Percentiles rank a stretch among this genome's conserved stretches.
Conservation (phyloP, 768 basidiomycete genomes). For the Imleria badia region DNA sequence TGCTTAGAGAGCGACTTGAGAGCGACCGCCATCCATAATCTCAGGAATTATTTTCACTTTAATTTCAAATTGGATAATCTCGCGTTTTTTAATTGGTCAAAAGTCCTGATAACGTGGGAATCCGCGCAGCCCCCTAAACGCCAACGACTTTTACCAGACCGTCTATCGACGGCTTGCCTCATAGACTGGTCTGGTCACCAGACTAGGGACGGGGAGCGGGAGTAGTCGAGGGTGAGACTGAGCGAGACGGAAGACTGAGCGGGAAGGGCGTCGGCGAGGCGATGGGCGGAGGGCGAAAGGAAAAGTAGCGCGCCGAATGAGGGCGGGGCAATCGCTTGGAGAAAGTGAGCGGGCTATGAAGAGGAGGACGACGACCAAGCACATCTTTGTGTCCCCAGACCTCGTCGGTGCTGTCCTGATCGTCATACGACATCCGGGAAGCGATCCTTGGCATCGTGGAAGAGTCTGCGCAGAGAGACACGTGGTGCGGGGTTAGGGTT, state of each 20-base stretch:
- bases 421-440: constrained; percentile 93
- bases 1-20: too few relatives aligned
- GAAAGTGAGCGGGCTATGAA: not conserved
- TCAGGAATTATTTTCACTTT: not conserved
- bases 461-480: constrained; percentile 68
- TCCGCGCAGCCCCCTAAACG: too few relatives aligned
- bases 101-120: not conserved
- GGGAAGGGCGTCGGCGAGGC: constrained; percentile 50
- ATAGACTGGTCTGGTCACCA: too few relatives aligned
- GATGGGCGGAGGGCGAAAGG: constrained; percentile 60
- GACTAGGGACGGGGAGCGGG: constrained; percentile 44
- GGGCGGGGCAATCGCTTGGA: constrained; percentile 88
- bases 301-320: constrained; percentile 86
- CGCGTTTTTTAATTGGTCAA: not conserved
- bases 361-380: constrained; percentile 15
- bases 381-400: constrained; percentile 96
- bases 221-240: constrained; percentile 44
- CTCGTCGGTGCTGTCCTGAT: constrained; percentile 50
- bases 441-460: constrained; percentile 80
- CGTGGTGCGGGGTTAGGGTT: too few relatives aligned
- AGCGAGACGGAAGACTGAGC: constrained; percentile 65
- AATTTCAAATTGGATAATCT: not conserved
- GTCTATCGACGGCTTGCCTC: too few relatives aligned
- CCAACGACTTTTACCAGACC: too few relatives aligned
- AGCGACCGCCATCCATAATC: not conserved